Evolutionary conservation across 192 early-diverging fungal genomes (phyloP).

Genomic region (Dissophora ornata): DNA sequence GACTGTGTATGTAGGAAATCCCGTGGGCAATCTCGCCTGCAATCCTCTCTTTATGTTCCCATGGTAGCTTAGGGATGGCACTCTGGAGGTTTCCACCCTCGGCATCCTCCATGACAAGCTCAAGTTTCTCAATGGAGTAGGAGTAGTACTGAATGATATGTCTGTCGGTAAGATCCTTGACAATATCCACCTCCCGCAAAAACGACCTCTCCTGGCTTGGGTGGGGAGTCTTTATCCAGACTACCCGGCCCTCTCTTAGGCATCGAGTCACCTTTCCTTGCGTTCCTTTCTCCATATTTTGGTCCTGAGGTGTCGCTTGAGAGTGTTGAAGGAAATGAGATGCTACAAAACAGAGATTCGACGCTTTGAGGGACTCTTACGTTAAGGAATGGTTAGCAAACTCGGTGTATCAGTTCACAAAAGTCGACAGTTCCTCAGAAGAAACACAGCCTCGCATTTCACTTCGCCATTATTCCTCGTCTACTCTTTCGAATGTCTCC

Average conservation of each 20-base stretch:
- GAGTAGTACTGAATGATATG: constrained; percentile 9
- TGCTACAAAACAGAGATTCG: background rate
- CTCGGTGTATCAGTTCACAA: background rate
- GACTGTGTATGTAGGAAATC: constrained; percentile 11
- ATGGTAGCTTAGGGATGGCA: background rate
- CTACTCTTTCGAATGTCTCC: no score
- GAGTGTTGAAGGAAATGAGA: background rate
- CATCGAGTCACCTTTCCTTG: background rate
- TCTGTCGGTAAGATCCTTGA: background rate
- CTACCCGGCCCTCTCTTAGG: background rate
- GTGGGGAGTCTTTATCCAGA: background rate
- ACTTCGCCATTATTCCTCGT: no score
- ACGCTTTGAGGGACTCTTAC: background rate
- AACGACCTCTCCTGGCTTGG: background rate
- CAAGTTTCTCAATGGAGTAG: background rate
- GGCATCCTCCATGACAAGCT: constrained; percentile 12
- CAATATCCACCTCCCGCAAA: background rate
- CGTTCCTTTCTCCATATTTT: background rate
- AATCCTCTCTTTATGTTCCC: background rate
- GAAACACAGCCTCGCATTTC: no score
- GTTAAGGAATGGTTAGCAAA: constrained; percentile 2
- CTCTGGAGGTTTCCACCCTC: constrained; percentile 3
- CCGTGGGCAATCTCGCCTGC: constrained; percentile 13
- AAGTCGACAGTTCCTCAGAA: no score
- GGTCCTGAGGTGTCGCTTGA: background rate